Evolutionary conservation across 495 filamentous ascomycete genomes (phyloP).

Genomic region (Aspergillus funiculosus): DNA sequence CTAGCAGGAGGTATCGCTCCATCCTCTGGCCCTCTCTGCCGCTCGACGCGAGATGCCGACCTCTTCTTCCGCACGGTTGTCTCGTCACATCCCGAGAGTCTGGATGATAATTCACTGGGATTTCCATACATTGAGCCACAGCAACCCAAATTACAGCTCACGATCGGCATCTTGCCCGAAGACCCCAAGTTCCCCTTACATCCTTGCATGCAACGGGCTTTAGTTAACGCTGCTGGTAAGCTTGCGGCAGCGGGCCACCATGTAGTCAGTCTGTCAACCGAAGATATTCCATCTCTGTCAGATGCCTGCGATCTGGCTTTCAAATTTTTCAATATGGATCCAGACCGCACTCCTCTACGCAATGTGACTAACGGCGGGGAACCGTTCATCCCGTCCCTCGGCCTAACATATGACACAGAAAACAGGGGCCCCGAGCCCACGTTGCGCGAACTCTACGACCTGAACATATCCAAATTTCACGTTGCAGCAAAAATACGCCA

Average conservation of each 20-base stretch:
- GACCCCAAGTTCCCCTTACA: slow-evolving; percentile 49
- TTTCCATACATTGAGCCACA: slow-evolving; percentile 19
- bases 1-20: slow-evolving; percentile 36
- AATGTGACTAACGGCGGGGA: slow-evolving; percentile 22
- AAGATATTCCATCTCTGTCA: slow-evolving; percentile 13
- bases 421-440: slow-evolving; percentile 21
- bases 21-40: slow-evolving; percentile 35
- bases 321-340: slow-evolving; percentile 28
- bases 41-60: slow-evolving; percentile 29
- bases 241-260: slow-evolving; percentile 39
- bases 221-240: slow-evolving; percentile 36
- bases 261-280: slow-evolving; percentile 31
- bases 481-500: slow-evolving; percentile 21
- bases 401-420: slow-evolving; percentile 14
- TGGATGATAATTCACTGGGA: slow-evolving; percentile 17
- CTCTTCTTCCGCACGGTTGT: slow-evolving; percentile 22
- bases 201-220: slow-evolving; percentile 44
- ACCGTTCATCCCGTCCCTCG: slow-evolving; percentile 20
- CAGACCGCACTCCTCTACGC: slow-evolving; percentile 13
- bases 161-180: slow-evolving; percentile 47
- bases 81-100: slow-evolving; percentile 10
- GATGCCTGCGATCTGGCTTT: slow-evolving; percentile 22
- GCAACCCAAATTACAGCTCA: slow-evolving; percentile 19
- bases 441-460: slow-evolving; percentile 20
- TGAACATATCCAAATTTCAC: slow-evolving; percentile 16